Evolutionary conservation across 176 grass and related monocot genomes (phyloP).

Genomic region (Lolium rigidum): DNA sequence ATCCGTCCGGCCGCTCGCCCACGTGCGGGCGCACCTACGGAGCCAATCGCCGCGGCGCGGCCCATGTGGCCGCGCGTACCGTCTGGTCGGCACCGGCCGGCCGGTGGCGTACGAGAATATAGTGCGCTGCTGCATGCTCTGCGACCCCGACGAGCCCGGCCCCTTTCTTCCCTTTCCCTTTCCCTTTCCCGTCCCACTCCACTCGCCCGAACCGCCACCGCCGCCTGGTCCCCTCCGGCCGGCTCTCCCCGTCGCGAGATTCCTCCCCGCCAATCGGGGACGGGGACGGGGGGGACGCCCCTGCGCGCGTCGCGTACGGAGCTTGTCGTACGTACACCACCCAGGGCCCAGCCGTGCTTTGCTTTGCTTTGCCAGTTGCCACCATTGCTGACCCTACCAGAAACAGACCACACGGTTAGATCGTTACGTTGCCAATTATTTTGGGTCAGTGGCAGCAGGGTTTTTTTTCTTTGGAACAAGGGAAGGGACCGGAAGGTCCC

Average conservation of each 20-base stretch:
- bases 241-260: conserved; percentile 7
- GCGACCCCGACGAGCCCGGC: background rate
- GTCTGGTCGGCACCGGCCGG: background rate
- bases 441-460: too few relatives aligned
- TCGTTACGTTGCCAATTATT: too few relatives aligned
- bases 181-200: conserved; percentile 20
- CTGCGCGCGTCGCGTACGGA: background rate
- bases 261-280: conserved; percentile 4
- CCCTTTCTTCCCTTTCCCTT: background rate
- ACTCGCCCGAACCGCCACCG: background rate
- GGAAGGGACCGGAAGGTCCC: too few relatives aligned
- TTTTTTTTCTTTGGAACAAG: too few relatives aligned
- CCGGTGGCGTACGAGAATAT: conserved; percentile 15
- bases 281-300: background rate
- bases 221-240: conserved; percentile 1
- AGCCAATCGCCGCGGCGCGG: conserved; percentile 46
- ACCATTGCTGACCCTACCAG: background rate
- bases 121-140: conserved; percentile 9
- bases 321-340: conserved; percentile 1
- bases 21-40: conserved; percentile 25
- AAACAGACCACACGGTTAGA: background rate
- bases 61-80: conserved; percentile 43
- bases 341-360: background rate
- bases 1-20: conserved; percentile 24
- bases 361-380: background rate